phyloP scores from a whole-genome alignment of 2,329 filamentous ascomycete genomes.

The Claviceps pusilla region DNA sequence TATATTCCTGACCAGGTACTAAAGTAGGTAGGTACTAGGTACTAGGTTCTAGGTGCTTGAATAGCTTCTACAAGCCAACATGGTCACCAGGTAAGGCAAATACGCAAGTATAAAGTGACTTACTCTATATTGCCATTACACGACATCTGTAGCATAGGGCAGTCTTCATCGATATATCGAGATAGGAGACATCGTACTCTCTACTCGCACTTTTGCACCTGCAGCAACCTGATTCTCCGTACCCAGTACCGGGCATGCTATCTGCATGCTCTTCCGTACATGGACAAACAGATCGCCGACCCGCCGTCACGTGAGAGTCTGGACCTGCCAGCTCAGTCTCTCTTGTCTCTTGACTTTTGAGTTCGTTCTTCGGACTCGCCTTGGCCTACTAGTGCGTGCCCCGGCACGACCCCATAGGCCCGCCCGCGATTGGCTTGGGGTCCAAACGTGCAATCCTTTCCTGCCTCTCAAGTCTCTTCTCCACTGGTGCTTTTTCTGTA shows the following conservation, averaged over 20 bases:
- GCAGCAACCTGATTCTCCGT: background rate
- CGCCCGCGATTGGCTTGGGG: slow-evolving; percentile 12
- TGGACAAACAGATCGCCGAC: background rate
- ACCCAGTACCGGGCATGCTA: background rate
- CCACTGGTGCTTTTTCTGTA: slow-evolving; percentile 17
- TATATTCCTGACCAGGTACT: too few relatives aligned
- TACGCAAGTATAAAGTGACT: background rate
- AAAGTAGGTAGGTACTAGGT: too few relatives aligned
- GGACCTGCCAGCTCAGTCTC: background rate
- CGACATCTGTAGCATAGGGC: background rate
- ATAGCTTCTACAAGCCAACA: too few relatives aligned
- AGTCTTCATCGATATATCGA: background rate
- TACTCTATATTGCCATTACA: background rate
- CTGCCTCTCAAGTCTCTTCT: slow-evolving; percentile 17
- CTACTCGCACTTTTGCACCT: background rate
- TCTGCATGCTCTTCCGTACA: background rate
- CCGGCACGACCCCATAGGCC: background rate
- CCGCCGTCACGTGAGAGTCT: background rate
- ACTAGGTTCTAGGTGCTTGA: too few relatives aligned
- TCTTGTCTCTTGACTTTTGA: background rate
- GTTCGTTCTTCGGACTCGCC: background rate
- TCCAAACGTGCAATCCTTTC: slow-evolving; percentile 24
- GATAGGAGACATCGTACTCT: background rate
- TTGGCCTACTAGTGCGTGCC: background rate
- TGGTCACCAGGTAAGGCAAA: too few relatives aligned